These are phyloP conservation scores for Daldinia grandis DNA, from an alignment of 495 filamentous ascomycete species.

Conservation along the genomic window DNA sequence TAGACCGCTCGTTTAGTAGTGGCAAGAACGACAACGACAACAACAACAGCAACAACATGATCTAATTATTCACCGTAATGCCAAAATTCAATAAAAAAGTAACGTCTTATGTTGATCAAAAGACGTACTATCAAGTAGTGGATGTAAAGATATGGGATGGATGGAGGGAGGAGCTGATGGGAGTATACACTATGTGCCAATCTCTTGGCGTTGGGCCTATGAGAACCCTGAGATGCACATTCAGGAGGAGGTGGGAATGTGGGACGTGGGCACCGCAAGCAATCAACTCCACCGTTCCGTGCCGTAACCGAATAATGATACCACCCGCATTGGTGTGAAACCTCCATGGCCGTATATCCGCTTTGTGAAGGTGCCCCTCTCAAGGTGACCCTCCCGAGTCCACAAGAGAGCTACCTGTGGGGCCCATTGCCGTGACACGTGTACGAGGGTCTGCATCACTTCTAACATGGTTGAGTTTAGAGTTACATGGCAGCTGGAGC, in stretches of 20 bases:
- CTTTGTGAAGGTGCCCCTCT: background rate
- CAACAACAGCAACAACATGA: background rate
- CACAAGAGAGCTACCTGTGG: conserved; percentile 6
- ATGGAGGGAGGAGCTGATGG: background rate
- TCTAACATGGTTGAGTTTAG: background rate
- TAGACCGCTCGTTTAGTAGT: background rate
- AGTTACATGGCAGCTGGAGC: conserved; percentile 1
- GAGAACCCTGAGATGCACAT: background rate
- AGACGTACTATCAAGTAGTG: background rate
- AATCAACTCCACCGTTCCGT: background rate
- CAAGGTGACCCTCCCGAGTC: background rate
- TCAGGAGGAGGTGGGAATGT: background rate
- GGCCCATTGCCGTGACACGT: conserved; percentile 3
- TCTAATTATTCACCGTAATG: background rate
- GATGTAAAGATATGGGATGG: background rate
- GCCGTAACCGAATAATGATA: conserved; percentile 3
- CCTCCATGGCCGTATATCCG: conserved; percentile 3
- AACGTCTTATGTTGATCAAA: background rate
- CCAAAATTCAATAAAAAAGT: background rate
- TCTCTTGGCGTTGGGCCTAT: conserved; percentile 9
- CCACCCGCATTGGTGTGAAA: conserved; percentile 6
- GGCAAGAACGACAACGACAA: background rate
- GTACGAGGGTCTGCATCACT: conserved; percentile 1
- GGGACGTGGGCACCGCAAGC: background rate
- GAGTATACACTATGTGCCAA: conserved; percentile 1